Conservation (phyloP, 2,329 filamentous ascomycete genomes). For the Calcarisporium arbuscula region DNA sequence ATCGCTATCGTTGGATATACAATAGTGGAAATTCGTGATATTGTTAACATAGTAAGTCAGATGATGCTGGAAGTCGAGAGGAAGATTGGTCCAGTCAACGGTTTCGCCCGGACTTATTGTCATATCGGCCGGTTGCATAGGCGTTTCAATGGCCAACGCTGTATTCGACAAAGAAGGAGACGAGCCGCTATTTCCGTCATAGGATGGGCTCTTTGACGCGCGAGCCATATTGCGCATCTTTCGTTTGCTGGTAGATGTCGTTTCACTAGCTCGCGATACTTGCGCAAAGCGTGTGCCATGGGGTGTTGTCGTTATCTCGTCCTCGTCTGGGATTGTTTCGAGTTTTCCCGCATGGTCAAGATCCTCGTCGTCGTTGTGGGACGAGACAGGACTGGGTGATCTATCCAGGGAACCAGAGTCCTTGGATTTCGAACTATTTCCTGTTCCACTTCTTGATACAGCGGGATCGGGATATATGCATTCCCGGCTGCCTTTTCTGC, state of each 20-base stretch:
- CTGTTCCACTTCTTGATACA: conserved; percentile 30
- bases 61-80: conserved; percentile 69
- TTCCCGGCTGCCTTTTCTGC: conserved; percentile 83
- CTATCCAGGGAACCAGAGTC: conserved; percentile 30
- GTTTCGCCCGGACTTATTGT: conserved; percentile 16
- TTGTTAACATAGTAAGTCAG: conserved; percentile 72
- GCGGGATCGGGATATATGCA: conserved; percentile 80
- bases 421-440: conserved; percentile 24
- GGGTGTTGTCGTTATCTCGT: too few species aligned
- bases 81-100: conserved; percentile 51
- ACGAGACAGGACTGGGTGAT: conserved; percentile 45
- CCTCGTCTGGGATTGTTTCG: conserved; percentile 49
- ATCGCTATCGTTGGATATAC: conserved; percentile 62
- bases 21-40: conserved; percentile 78
- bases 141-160: conserved; percentile 22
- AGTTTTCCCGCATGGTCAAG: conserved; percentile 36
- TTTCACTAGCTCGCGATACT: conserved; percentile 23
- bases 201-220: conserved; percentile 49
- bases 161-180: conserved; percentile 47
- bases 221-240: too few species aligned
- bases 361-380: conserved; percentile 45
- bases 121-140: conserved; percentile 19
- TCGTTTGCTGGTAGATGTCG: conserved; percentile 31
- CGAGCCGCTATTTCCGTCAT: conserved; percentile 43
- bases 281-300: conserved; percentile 15